These are phyloP conservation scores for Mycosarcoma mackinlayi DNA, from an alignment of 1,284 basidiomycete genomes.

Conservation along the genomic window DNA sequence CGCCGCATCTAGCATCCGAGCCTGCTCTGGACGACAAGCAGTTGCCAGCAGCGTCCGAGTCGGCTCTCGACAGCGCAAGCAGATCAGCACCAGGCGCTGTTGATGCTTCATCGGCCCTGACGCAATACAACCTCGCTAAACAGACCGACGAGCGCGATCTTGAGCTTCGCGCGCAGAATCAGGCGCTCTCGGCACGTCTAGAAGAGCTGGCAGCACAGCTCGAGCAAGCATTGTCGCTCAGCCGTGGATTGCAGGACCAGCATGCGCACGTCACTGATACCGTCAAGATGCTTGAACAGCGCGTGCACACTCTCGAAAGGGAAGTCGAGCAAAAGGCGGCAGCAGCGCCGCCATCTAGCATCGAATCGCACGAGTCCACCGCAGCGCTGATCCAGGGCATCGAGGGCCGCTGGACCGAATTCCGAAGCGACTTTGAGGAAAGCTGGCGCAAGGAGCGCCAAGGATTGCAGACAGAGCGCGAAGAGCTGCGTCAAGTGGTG, in stretches of 20 bases:
- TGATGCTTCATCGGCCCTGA: conserved; percentile 5
- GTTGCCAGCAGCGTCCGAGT: conserved; percentile 2
- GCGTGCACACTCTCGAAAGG: conserved; percentile 71
- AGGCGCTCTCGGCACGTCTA: conserved; percentile 79
- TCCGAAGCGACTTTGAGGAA: conserved; percentile 69
- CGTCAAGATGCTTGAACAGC: conserved; percentile 78
- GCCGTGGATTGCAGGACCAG: conserved; percentile 79
- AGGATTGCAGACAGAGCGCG: conserved; percentile 84
- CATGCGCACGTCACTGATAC: conserved; percentile 82
- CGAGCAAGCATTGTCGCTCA: conserved; percentile 80
- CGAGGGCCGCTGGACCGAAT: conserved; percentile 79
- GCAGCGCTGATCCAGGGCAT: conserved; percentile 69
- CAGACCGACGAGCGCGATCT: conserved; percentile 45
- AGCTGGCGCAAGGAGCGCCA: conserved; percentile 75
- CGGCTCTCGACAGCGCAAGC: neutral
- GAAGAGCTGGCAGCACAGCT: conserved; percentile 79
- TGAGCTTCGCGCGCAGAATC: conserved; percentile 71
- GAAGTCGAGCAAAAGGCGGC: conserved; percentile 47
- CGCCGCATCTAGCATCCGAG: conserved; percentile 29
- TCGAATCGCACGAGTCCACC: conserved; percentile 26
- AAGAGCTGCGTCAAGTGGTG: conserved; percentile 78
- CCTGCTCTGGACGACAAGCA: conserved; percentile 28
- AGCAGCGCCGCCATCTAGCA: conserved; percentile 2
- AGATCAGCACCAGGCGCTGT: neutral
- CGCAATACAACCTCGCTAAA: conserved; percentile 13